These are phyloP conservation scores for Talaromyces sp. DNA, from an alignment of 2,329 filamentous ascomycete genomes.

Conservation along the genomic window DNA sequence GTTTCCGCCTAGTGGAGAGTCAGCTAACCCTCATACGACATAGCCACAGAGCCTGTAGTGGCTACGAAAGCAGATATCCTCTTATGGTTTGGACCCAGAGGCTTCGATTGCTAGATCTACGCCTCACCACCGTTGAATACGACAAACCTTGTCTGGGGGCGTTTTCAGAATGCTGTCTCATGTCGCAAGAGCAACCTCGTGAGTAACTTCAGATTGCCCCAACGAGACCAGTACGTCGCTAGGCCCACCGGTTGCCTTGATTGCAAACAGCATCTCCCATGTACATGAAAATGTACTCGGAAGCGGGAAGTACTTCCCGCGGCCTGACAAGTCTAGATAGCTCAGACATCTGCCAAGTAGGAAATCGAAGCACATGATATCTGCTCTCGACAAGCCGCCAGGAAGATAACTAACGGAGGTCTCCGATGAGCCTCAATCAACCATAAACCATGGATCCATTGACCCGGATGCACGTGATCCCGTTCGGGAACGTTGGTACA, in stretches of 20 bases:
- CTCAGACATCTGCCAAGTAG: neutral
- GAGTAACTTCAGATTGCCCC: too few relatives aligned
- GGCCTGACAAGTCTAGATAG: neutral
- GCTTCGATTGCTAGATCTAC: too few relatives aligned
- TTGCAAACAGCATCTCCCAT: neutral
- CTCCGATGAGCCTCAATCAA: neutral
- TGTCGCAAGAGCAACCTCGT: neutral
- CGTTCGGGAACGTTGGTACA: neutral
- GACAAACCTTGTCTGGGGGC: neutral
- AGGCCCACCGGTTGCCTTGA: neutral
- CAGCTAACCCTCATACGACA: neutral
- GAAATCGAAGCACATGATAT: neutral
- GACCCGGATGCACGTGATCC: neutral
- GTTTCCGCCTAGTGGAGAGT: neutral
- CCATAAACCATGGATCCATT: neutral
- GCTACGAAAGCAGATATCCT: neutral
- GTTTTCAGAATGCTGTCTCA: neutral
- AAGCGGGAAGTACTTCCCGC: neutral
- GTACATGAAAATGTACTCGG: neutral
- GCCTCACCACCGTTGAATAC: neutral
- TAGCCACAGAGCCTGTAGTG: neutral
- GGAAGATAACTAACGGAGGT: neutral
- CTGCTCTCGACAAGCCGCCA: neutral
- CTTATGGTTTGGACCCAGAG: neutral
- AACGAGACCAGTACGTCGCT: too few relatives aligned